Evolutionary conservation across 2,329 filamentous ascomycete species (phyloP).

Genomic region (Claviceps paspali): DNA sequence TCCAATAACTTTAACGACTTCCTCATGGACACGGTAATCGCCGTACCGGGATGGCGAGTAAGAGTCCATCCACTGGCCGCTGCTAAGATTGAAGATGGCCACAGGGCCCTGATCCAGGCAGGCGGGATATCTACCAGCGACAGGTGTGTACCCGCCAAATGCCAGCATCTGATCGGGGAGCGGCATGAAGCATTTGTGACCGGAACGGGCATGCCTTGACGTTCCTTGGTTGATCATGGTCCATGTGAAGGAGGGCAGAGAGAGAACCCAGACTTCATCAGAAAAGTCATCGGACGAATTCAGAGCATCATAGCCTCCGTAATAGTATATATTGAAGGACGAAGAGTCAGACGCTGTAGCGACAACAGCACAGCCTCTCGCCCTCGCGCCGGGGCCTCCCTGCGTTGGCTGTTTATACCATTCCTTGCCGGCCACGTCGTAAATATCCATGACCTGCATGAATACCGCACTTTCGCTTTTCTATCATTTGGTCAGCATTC

Average conservation of each 20-base stretch:
- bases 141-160: constrained; percentile 48
- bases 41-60: constrained; percentile 51
- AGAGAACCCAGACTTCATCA: constrained; percentile 69
- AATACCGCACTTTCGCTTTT: constrained; percentile 53
- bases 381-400: constrained; percentile 39
- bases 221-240: constrained; percentile 36
- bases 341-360: constrained; percentile 55
- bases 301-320: constrained; percentile 55
- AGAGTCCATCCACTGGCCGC: constrained; percentile 49
- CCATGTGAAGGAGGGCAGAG: constrained; percentile 70
- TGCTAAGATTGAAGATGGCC: constrained; percentile 58
- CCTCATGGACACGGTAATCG: constrained; percentile 54
- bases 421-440: constrained; percentile 51
- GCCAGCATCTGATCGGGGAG: constrained; percentile 73
- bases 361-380: constrained; percentile 60
- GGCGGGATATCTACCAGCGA: constrained; percentile 9
- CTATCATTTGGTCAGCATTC: constrained; percentile 18
- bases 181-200: constrained; percentile 59
- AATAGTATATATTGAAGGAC: constrained; percentile 74
- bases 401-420: constrained; percentile 58
- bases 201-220: constrained; percentile 43
- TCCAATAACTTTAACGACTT: constrained; percentile 50
- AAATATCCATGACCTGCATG: constrained; percentile 58
- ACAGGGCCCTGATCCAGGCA: constrained; percentile 40
- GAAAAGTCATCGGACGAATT: constrained; percentile 22